These are phyloP conservation scores for Saccharum hybrid DNA, from an alignment of 202 grass and related monocot genomes.

Conservation along the genomic window DNA sequence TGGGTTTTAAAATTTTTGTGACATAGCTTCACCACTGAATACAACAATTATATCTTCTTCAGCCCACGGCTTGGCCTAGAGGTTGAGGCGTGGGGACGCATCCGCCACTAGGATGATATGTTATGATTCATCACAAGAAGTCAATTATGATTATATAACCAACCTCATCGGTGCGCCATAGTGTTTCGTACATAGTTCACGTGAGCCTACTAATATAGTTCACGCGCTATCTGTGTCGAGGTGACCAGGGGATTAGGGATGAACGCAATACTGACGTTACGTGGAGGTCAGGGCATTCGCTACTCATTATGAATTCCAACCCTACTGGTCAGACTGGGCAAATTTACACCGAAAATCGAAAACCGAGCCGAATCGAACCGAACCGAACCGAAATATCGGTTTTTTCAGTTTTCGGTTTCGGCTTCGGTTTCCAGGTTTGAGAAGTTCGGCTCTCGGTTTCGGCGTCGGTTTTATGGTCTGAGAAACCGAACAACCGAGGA, in stretches of 20 bases:
- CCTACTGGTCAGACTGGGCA: background rate
- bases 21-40: too few relatives aligned
- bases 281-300: background rate
- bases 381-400: too few relatives aligned
- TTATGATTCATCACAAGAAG: background rate
- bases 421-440: too few relatives aligned
- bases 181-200: background rate
- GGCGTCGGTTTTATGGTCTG: too few relatives aligned
- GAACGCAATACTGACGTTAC: background rate
- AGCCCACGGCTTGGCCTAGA: background rate
- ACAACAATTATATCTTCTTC: background rate
- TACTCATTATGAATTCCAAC: background rate
- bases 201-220: background rate
- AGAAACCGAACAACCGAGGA: too few relatives aligned
- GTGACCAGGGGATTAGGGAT: background rate
- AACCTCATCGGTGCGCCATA: background rate
- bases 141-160: background rate
- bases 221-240: background rate
- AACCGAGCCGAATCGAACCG: too few relatives aligned
- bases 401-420: too few relatives aligned
- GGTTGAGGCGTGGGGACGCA: conserved; percentile 28
- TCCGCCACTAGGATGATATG: background rate
- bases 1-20: too few relatives aligned
- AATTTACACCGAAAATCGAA: too few relatives aligned
- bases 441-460: too few relatives aligned